Conservation (phyloP, 768 basidiomycete species). For the Multifurca ochricompacta region DNA sequence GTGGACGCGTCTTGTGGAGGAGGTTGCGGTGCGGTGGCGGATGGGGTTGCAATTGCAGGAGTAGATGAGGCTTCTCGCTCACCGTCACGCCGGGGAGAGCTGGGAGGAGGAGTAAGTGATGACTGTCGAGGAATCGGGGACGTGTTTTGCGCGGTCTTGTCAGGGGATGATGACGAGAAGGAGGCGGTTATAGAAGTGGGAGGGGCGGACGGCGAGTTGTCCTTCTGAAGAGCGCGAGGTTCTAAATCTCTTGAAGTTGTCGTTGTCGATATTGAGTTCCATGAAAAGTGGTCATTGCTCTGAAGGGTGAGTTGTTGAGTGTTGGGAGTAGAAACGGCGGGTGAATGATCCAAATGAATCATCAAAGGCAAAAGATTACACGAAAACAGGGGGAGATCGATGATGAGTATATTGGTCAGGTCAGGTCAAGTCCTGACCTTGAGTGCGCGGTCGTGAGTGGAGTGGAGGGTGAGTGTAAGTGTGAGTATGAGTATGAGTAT, state of each 20-base stretch:
- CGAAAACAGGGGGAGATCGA: constrained; percentile 1
- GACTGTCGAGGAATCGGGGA: constrained; percentile 12
- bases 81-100: constrained; percentile 13
- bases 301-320: constrained; percentile 17
- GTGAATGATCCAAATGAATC: constrained; percentile 31
- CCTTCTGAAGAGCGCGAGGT: constrained; percentile 14
- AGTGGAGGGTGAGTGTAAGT: too few relatives aligned
- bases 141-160: constrained; percentile 4
- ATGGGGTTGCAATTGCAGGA: neutral
- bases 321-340: constrained; percentile 22
- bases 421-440: too few relatives aligned
- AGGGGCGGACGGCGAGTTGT: constrained; percentile 4
- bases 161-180: constrained; percentile 5
- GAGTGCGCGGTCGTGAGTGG: neutral
- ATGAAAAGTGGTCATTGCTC: constrained; percentile 18
- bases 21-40: constrained; percentile 16
- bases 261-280: constrained; percentile 4
- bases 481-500: too few relatives aligned
- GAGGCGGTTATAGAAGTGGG: constrained; percentile 1
- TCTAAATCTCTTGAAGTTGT: constrained; percentile 11
- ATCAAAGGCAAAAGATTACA: constrained; percentile 20
- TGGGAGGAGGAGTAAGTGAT: constrained; percentile 16
- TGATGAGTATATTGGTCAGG: neutral
- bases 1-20: constrained; percentile 11
- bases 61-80: constrained; percentile 4